phyloP scores from a whole-genome alignment of 2,329 filamentous ascomycete genomes.

The Neodidymelliopsis sp. region DNA sequence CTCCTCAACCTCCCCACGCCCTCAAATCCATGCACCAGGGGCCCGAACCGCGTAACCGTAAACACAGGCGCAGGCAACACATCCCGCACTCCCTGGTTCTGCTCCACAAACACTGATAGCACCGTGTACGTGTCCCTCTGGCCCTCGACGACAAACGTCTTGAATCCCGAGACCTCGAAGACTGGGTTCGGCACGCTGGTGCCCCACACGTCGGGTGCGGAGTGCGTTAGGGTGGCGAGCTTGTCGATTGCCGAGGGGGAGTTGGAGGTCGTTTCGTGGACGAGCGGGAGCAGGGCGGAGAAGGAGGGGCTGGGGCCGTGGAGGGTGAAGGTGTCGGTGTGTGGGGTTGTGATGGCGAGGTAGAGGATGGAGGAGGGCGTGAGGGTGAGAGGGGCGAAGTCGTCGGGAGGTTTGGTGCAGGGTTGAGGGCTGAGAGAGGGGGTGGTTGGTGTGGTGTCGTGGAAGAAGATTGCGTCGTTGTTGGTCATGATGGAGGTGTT shows the following conservation, averaged over 20 bases:
- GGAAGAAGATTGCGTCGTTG: conserved; percentile 15
- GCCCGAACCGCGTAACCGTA: conserved; percentile 24
- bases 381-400: conserved; percentile 16
- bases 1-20: too few species aligned
- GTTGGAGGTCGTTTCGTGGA: conserved; percentile 21
- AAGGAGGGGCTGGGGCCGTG: conserved; percentile 28
- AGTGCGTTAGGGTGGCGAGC: conserved; percentile 10
- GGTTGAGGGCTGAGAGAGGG: not conserved
- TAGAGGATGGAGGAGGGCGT: conserved; percentile 30
- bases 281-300: conserved; percentile 24
- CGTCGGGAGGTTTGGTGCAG: conserved; percentile 22
- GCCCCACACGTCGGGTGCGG: conserved; percentile 14
- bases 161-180: conserved; percentile 20
- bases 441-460: conserved; percentile 1
- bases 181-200: not conserved
- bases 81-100: conserved; percentile 15
- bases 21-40: conserved; percentile 12
- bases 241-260: conserved; percentile 34
- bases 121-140: conserved; percentile 25
- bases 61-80: conserved; percentile 27
- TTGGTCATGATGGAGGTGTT: conserved; percentile 21
- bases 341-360: conserved; percentile 31
- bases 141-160: conserved; percentile 23
- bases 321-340: conserved; percentile 30
- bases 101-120: conserved; percentile 19